A percentile compares a stretch with the other conserved stretches of the same genome.
Evolutionary conservation across 23 red algal species (phyloP).

Genomic region (Chondrus crispus): DNA sequence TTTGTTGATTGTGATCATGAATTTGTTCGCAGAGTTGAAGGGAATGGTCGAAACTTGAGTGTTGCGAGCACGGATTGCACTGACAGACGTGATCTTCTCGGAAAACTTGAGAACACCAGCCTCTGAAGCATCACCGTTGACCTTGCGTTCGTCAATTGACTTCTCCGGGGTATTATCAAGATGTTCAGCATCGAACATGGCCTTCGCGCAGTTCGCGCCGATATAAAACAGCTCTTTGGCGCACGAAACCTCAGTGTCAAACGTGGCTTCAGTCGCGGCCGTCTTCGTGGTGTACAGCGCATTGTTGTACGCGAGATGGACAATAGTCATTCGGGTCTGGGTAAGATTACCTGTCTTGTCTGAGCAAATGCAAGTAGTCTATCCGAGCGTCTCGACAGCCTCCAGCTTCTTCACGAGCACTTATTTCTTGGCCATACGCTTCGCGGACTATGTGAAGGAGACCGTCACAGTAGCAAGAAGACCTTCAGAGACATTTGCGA

Average conservation of each 20-base stretch:
- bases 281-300: conserved; percentile 66
- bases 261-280: conserved; percentile 72
- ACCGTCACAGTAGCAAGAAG: conserved; percentile 86
- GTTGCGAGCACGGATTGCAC: conserved; percentile 47
- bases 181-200: conserved; percentile 66
- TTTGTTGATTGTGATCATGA: conserved; percentile 88
- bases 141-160: conserved; percentile 83
- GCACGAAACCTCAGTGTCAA: conserved; percentile 55
- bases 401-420: conserved; percentile 89
- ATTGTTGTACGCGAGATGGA: conserved; percentile 75
- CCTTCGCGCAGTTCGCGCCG: conserved; percentile 72
- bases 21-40: conserved; percentile 96
- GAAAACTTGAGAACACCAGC: conserved; percentile 95
- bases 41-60: conserved; percentile 64
- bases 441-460: conserved; percentile 69
- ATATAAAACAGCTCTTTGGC: conserved; percentile 72
- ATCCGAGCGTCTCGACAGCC: conserved; percentile 89
- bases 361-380: conserved; percentile 85
- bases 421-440: conserved; percentile 88
- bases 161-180: conserved; percentile 74
- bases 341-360: conserved; percentile 96
- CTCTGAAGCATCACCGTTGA: conserved; percentile 97
- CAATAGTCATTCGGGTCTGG: conserved; percentile 96
- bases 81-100: conserved; percentile 75
- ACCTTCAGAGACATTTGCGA: conserved; percentile 89